Evolutionary conservation across 139 green algal genomes (phyloP).

Genomic region (Chlorella sp.): DNA sequence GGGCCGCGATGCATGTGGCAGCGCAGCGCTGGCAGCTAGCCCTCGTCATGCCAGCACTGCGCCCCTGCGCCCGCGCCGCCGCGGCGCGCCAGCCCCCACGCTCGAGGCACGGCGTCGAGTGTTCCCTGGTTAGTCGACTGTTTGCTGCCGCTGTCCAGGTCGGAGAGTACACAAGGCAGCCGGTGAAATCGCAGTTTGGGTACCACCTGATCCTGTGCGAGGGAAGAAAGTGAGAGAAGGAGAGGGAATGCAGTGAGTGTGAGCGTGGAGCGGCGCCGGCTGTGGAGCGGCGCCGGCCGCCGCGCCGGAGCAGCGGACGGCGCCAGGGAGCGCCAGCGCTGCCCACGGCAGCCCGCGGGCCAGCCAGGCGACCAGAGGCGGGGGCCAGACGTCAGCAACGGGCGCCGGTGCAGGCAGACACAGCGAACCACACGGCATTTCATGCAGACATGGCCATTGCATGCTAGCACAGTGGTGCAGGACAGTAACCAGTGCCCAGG

Average conservation of each 20-base stretch:
- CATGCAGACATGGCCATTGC: too few relatives aligned
- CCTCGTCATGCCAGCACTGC: neutral
- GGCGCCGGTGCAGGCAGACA: too few relatives aligned
- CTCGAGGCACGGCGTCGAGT: neutral
- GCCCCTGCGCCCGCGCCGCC: neutral
- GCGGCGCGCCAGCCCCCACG: neutral
- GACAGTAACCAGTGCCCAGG: too few relatives aligned
- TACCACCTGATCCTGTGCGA: constrained; percentile 61
- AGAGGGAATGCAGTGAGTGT: neutral
- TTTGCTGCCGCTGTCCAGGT: constrained; percentile 38
- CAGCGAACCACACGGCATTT: too few relatives aligned
- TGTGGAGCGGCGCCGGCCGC: too few relatives aligned
- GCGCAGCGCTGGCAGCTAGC: neutral
- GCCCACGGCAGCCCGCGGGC: too few relatives aligned
- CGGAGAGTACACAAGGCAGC: constrained; percentile 38
- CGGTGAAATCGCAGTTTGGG: constrained; percentile 54
- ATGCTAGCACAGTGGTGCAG: too few relatives aligned
- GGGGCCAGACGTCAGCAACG: too few relatives aligned
- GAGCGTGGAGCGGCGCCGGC: too few relatives aligned
- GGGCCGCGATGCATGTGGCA: neutral
- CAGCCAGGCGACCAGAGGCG: too few relatives aligned
- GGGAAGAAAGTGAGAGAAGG: constrained; percentile 32
- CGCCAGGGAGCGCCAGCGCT: too few relatives aligned
- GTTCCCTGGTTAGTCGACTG: neutral
- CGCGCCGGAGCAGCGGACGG: too few relatives aligned